Conservation (phyloP, 2,329 filamentous ascomycete genomes). For the Davidsoniella virescens region DNA sequence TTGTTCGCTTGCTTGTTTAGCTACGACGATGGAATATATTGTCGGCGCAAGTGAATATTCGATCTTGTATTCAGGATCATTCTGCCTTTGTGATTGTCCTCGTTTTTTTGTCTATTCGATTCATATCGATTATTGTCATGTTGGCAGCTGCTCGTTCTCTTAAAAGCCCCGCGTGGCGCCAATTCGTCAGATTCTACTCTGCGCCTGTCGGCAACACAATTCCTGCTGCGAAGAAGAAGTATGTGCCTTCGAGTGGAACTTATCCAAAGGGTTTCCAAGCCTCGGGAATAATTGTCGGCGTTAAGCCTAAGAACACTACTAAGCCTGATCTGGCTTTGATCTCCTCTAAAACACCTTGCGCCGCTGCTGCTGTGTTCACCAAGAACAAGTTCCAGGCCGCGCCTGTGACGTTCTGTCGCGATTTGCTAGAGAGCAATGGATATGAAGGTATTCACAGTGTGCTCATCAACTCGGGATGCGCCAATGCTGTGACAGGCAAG, state of each 20-base stretch:
- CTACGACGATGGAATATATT: too few relatives aligned
- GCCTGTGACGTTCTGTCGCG: slow-evolving; percentile 71
- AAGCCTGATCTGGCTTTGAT: slow-evolving; percentile 85
- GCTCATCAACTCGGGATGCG: slow-evolving; percentile 88
- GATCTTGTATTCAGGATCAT: background rate
- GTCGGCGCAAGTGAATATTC: too few relatives aligned
- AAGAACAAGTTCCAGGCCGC: slow-evolving; percentile 98
- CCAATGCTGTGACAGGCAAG: slow-evolving; percentile 89
- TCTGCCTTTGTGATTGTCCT: background rate
- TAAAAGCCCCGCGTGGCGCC: background rate
- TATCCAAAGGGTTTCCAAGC: slow-evolving; percentile 85
- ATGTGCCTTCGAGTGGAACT: slow-evolving; percentile 67
- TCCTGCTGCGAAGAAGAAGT: slow-evolving; percentile 73
- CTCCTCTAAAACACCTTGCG: slow-evolving; percentile 69
- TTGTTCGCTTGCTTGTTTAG: too few relatives aligned
- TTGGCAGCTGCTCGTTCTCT: slow-evolving; percentile 2
- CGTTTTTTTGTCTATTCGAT: background rate
- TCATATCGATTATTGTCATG: background rate
- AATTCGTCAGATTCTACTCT: slow-evolving; percentile 12
- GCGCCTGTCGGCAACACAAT: slow-evolving; percentile 23
- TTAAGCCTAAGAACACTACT: slow-evolving; percentile 82
- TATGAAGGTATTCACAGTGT: slow-evolving; percentile 63
- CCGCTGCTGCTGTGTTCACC: slow-evolving; percentile 85
- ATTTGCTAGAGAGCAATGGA: slow-evolving; percentile 48
- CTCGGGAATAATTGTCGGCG: slow-evolving; percentile 76